Base-by-base conservation (phyloP, 2,329 filamentous ascomycete species). In the Periconia sp. region DNA sequence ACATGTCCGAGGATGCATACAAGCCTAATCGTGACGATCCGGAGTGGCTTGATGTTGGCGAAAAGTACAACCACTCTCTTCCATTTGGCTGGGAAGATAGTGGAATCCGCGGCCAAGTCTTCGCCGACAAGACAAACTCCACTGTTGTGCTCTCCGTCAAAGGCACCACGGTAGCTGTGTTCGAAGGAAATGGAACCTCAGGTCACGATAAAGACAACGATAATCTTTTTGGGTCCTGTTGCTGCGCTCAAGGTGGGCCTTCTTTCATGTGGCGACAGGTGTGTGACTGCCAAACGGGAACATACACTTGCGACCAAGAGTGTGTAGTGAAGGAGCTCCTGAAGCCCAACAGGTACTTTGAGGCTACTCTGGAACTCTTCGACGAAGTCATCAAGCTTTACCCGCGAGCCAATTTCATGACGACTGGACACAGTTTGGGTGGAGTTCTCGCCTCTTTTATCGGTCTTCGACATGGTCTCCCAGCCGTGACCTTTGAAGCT, bases 81-180 rank as follows among this genome's bases (percentile, higher is more conserved):
- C 69, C 68, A 1, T 73, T 73, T 33, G 70, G 70, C 3, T 73
- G 70, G 70, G 67, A 70, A n/a, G 70, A 72, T 13, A 68, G 59
- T 44, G 70, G 70, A 9, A 71, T 73, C 40, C 54, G 69, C 52
- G 70, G 70, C 45, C 70, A 73, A 41, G 70, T 73, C 10, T 73
- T 72, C 51, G 62, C 58, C 49, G 70, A 73, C 37, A 63, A 64
- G 7, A 66, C 58, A 1, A 73, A 73, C 53, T 63, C 60, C 2
- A 71, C 70, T 15, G 63, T 73, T 27, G 63, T 73, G 14, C 56
- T 73, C 5, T 56, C 68, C 13, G 60, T 73, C 23, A 73, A 73
- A 52, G 70, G 70, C 40, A 73, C 70, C 15, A 68, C 67, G 10
- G 65, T 72, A 6, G 63, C 69, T 41, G 66, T 73, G 62, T 73